Percentiles rank a stretch among this genome's conserved stretches.
phyloP scores from a whole-genome alignment of 176 grass and related monocot genomes.

The Otatea glauca region DNA sequence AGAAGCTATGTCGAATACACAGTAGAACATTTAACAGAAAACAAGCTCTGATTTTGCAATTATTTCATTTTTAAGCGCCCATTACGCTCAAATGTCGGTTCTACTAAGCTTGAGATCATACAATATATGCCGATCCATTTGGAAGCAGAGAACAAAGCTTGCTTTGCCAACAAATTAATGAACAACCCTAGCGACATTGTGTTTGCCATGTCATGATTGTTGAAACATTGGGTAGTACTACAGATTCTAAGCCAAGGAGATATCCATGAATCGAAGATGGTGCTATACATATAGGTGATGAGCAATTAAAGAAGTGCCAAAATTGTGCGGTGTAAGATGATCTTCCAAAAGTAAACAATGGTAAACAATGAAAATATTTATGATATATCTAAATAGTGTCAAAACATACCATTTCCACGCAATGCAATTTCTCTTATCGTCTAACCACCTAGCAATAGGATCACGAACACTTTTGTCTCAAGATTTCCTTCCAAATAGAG shows the following conservation, averaged over 20 bases:
- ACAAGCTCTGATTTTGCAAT: no score
- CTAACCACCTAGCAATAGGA: conserved; percentile 80
- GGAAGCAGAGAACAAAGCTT: background rate
- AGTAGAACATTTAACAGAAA: no score
- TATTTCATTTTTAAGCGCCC: no score
- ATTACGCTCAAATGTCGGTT: no score
- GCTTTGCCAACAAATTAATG: background rate
- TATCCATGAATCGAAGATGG: conserved; percentile 4
- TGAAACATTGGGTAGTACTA: conserved; percentile 9
- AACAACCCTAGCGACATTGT: background rate
- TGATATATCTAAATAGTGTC: conserved; percentile 22
- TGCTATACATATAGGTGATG: conserved; percentile 5
- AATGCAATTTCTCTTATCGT: conserved; percentile 95
- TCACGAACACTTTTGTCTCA: conserved; percentile 91
- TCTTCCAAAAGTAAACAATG: background rate
- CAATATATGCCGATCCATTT: background rate
- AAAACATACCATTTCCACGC: conserved; percentile 65
- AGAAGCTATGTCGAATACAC: no score
- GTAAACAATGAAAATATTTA: background rate
- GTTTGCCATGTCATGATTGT: background rate
- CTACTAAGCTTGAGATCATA: no score
- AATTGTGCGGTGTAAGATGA: background rate
- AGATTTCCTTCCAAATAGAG: conserved; percentile 96
- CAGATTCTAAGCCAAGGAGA: background rate
- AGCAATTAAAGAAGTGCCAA: conserved; percentile 4